Base-by-base conservation (phyloP, 805 yeast species). In the Spathaspora gorwiae region DNA sequence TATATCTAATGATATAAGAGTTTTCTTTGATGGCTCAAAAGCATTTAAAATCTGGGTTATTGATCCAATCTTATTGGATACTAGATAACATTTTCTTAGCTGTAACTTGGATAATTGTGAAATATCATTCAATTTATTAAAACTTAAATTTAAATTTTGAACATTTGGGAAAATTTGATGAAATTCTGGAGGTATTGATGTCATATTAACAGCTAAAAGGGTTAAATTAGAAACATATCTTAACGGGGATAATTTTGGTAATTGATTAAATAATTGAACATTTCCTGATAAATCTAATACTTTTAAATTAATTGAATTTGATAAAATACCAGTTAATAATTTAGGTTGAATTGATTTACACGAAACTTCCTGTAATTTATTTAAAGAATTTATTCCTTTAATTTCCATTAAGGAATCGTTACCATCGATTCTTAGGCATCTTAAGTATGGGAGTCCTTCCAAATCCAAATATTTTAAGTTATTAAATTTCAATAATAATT, bases 141-240 rank as follows among this genome's bases (percentile, higher is more conserved):
- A 79, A 47, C 76, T 78, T 43, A 79, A 62, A 48, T 78, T 77
- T 44, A 79, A 56, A 40, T 73, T 76, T 15, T 66, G 47, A 36
- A 79, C 61, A 47, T 76, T 65, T 26, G 81, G 81, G 52, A 78
- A 78, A 33, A 63, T 40, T 1, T 53, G 45, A 6, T 63, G 54
- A 45, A 79, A 70, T 8, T 60, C 52, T 0, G 27, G 38, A 0
- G 82, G 80, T 13, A 78, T 52, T 1, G 45, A 34, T 3, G 57
- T 56, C n/a, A 78, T 49, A 36, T 68, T 67, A 65, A 73, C 69
- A 0, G 82, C 80, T 0, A 79, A 64, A n/a, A 79, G 49, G n/a
- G 64, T 64, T 37, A 79, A 55, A 12, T 52, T 56, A 29, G 62
- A 70, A 11, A 79, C 54, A 52, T 69, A 72, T 24, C 68, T 48